phyloP scores from a whole-genome alignment of 805 yeast species.

The Hanseniaspora guilliermondii region DNA sequence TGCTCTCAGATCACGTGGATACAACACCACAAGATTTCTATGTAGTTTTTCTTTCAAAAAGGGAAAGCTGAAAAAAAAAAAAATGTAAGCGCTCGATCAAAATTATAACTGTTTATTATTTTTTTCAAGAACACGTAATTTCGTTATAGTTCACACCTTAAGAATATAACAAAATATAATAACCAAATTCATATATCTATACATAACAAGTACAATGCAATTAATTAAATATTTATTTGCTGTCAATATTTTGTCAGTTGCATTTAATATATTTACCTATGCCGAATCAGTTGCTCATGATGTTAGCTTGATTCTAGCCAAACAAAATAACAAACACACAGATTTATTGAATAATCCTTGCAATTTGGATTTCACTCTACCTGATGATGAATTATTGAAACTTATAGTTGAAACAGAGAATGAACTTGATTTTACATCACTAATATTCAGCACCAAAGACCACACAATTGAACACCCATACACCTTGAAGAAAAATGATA shows the following conservation, averaged over 20 bases:
- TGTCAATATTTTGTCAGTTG: background rate
- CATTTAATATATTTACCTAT: background rate
- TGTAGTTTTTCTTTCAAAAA: no score
- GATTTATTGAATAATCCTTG: background rate
- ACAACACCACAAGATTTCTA: no score
- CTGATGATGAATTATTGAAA: conserved; percentile 10
- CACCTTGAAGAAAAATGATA: background rate
- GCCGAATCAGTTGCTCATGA: background rate
- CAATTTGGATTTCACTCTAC: conserved; percentile 5
- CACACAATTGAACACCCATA: conserved; percentile 11
- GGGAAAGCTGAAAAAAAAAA: no score
- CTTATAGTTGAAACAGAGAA: conserved; percentile 7
- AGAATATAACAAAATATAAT: background rate
- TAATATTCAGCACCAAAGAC: background rate
- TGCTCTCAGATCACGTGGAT: no score
- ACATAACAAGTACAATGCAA: background rate
- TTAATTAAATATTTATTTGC: background rate
- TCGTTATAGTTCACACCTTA: no score
- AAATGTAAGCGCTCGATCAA: no score
- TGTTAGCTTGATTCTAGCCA: conserved; percentile 6
- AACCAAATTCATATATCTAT: background rate
- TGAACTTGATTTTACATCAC: background rate
- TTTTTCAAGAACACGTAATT: no score
- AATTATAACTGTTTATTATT: no score
- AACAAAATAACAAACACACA: conserved; percentile 5